phyloP scores from a whole-genome alignment of 352 stramenopile genomes.

The Pythium vanterpoolii region DNA sequence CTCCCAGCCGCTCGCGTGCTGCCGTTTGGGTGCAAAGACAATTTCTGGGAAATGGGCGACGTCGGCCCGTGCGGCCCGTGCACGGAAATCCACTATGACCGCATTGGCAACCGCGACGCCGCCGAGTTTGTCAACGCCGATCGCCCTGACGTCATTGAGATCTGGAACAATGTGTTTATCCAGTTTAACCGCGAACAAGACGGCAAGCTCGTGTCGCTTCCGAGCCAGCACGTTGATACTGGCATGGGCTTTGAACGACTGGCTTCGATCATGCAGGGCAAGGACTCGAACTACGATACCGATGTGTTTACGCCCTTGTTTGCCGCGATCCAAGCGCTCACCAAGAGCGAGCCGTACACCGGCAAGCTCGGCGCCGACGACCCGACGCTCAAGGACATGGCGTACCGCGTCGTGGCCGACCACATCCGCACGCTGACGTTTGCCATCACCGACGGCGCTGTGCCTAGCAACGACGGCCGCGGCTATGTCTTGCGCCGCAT shows the following conservation, averaged over 20 bases:
- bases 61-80: slow-evolving; percentile 98
- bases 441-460: slow-evolving; percentile 96
- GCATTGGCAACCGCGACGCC: slow-evolving; percentile 93
- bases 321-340: slow-evolving; percentile 85
- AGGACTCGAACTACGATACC: slow-evolving; percentile 98
- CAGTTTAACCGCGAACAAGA: slow-evolving; percentile 96
- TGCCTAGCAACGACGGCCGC: slow-evolving; percentile 96
- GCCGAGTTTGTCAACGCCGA: slow-evolving; percentile 95
- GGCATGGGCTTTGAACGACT: slow-evolving; percentile 98
- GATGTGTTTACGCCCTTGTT: slow-evolving; percentile 98
- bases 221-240: slow-evolving; percentile 97
- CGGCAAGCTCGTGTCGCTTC: slow-evolving; percentile 88
- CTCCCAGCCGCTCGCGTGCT: slow-evolving; percentile 89
- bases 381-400: slow-evolving; percentile 79
- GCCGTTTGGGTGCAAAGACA: slow-evolving; percentile 96
- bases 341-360: slow-evolving; percentile 74
- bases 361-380: slow-evolving; percentile 91
- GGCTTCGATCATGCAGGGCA: slow-evolving; percentile 90
- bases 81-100: slow-evolving; percentile 99
- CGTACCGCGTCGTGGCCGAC: slow-evolving; percentile 96
- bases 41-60: slow-evolving; percentile 99
- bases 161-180: slow-evolving; percentile 99
- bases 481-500: slow-evolving; percentile 99
- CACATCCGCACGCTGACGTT: slow-evolving; percentile 98
- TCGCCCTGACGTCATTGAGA: slow-evolving; percentile 98